Evolutionary conservation across 1,284 basidiomycete genomes (phyloP).

Genomic region (Hortiboletus rubellus): DNA sequence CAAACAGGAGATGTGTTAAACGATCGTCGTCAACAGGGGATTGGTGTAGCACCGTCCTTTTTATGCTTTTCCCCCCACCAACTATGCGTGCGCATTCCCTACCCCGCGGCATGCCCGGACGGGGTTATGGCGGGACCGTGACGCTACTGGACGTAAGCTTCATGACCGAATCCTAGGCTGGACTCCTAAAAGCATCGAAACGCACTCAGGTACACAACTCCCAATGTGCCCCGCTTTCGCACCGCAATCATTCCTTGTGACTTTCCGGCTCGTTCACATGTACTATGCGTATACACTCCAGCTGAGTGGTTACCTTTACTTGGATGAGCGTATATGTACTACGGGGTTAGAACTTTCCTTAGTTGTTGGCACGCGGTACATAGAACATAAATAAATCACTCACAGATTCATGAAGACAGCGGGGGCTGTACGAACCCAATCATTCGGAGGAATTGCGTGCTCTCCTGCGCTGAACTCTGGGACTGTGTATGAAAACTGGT

Average conservation of each 20-base stretch:
- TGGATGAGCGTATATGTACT: background rate
- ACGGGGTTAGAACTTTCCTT: background rate
- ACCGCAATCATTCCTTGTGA: background rate
- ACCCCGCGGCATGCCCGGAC: no score
- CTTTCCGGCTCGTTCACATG: no score
- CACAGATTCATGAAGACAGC: background rate
- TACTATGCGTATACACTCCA: background rate
- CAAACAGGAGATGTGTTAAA: background rate
- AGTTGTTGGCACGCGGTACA: background rate
- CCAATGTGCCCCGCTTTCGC: background rate
- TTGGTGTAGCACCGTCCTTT: background rate
- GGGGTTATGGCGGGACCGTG: background rate
- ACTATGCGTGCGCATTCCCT: no score
- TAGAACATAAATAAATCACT: no score
- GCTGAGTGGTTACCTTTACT: background rate
- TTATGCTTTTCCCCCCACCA: background rate
- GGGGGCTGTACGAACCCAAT: background rate
- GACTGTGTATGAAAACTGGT: background rate
- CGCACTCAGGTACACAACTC: background rate
- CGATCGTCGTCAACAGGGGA: background rate
- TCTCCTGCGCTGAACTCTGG: background rate
- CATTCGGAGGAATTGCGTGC: background rate
- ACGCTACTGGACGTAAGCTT: background rate
- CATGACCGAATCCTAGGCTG: background rate
- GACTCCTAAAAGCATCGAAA: background rate